These are phyloP conservation scores for Waltergamsia citrina DNA, from an alignment of 2,329 filamentous ascomycete genomes.

Conservation along the genomic window DNA sequence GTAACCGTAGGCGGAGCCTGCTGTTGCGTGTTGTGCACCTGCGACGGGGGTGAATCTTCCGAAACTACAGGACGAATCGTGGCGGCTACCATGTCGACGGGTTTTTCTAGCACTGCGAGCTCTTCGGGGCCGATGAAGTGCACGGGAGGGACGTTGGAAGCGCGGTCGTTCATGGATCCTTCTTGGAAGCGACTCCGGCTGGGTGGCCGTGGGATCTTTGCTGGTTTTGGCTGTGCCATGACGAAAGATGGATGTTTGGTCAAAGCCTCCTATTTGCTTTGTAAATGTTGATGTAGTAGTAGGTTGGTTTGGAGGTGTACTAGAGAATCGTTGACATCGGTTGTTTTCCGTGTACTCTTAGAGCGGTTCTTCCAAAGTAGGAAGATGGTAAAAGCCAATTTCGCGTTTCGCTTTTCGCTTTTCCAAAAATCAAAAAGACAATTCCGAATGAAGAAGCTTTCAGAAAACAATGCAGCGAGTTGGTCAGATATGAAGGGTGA, in stretches of 20 bases:
- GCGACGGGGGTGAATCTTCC: constrained; percentile 3
- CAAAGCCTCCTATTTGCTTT: too few species aligned
- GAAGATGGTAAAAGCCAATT: too few species aligned
- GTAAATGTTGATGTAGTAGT: too few species aligned
- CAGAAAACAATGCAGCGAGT: too few species aligned
- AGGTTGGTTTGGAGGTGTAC: too few species aligned
- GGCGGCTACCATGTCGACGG: too few species aligned
- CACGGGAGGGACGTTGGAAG: constrained; percentile 60
- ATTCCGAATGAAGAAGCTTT: too few species aligned
- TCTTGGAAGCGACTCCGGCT: constrained; percentile 56
- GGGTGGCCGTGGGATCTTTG: constrained; percentile 17
- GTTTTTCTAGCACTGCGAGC: constrained; percentile 17
- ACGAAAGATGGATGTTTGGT: not conserved
- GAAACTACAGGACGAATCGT: not conserved
- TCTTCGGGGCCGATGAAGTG: constrained; percentile 47
- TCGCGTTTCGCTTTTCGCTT: not conserved
- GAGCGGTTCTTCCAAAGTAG: too few species aligned
- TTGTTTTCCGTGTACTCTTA: not conserved
- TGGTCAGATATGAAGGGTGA: too few species aligned
- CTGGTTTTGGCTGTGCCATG: not conserved
- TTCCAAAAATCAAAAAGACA: not conserved
- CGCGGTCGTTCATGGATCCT: constrained; percentile 78
- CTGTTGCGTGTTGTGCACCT: constrained; percentile 5
- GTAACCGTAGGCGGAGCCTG: constrained; percentile 4
- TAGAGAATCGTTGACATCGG: too few species aligned